Conservation (phyloP, 1,284 basidiomycete species). For the Papiliotrema fonsecae region DNA sequence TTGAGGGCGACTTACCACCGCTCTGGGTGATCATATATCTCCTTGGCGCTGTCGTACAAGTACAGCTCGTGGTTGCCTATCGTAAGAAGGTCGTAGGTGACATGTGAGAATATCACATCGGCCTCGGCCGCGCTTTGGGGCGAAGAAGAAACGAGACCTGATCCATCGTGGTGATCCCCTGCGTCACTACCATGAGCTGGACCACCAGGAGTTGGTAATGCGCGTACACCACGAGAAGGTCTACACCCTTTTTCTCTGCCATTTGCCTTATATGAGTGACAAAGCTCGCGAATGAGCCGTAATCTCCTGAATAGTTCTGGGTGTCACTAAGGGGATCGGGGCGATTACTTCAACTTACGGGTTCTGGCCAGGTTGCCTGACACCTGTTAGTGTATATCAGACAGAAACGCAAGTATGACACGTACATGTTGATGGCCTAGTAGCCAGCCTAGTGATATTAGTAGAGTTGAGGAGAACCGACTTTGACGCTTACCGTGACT, state of each 20-base stretch:
- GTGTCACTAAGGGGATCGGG: background rate
- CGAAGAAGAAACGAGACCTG: slow-evolving; percentile 31
- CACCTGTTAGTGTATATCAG: background rate
- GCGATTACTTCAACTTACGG: slow-evolving; percentile 24
- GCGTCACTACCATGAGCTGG: slow-evolving; percentile 28
- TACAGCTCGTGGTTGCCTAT: slow-evolving; percentile 91
- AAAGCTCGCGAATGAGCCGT: slow-evolving; percentile 76
- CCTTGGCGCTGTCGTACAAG: slow-evolving; percentile 66
- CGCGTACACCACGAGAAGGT: slow-evolving; percentile 40
- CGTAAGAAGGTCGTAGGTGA: slow-evolving; percentile 76
- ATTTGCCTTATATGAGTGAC: slow-evolving; percentile 72
- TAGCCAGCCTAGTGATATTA: slow-evolving; percentile 36
- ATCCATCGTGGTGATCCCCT: slow-evolving; percentile 68
- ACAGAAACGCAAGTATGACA: background rate
- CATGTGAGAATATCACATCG: slow-evolving; percentile 68
- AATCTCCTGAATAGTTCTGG: slow-evolving; percentile 56
- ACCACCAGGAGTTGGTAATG: background rate
- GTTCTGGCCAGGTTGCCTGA: slow-evolving; percentile 48
- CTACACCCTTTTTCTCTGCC: slow-evolving; percentile 49
- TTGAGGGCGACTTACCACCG: slow-evolving; percentile 27
- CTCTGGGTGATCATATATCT: slow-evolving; percentile 70
- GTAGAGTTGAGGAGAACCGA: background rate
- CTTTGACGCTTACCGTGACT: slow-evolving; percentile 37
- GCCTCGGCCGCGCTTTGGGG: slow-evolving; percentile 60
- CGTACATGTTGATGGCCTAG: slow-evolving; percentile 46